These are phyloP conservation scores for Podospora conica DNA, from an alignment of 495 filamentous ascomycete species.

Conservation along the genomic window DNA sequence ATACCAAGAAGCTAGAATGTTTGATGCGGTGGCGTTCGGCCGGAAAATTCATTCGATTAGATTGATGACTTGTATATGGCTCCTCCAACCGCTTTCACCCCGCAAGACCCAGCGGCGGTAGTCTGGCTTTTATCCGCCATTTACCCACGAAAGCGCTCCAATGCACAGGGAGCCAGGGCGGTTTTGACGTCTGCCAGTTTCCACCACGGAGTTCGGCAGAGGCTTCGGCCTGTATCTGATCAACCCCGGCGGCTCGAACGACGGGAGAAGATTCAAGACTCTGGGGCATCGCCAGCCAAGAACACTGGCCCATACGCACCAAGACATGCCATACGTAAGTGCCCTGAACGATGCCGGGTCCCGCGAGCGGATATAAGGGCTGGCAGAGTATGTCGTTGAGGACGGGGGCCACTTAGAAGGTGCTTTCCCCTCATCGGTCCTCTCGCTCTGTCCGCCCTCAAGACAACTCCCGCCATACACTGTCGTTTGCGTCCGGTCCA, in stretches of 20 bases:
- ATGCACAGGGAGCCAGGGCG: not conserved
- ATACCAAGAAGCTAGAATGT: not conserved
- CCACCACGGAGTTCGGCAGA: not conserved
- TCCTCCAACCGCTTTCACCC: not conserved
- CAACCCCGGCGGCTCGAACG: not conserved
- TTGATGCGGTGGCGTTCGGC: not conserved
- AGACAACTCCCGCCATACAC: not conserved
- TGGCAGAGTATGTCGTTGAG: not conserved
- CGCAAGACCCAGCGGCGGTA: not conserved
- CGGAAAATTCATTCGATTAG: not conserved
- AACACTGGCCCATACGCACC: not conserved
- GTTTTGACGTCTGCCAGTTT: not conserved
- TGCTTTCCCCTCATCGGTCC: not conserved
- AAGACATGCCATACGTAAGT: not conserved
- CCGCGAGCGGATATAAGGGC: not conserved
- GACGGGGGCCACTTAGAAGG: not conserved
- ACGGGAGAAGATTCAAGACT: not conserved
- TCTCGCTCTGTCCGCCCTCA: not conserved
- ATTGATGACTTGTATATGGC: not conserved
- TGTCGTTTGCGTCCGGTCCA: not conserved
- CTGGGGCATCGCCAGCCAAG: not conserved
- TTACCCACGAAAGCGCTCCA: not conserved
- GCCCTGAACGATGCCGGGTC: not conserved
- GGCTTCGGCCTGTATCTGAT: not conserved
- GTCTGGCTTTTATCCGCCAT: conserved; percentile 1